Base-by-base conservation (phyloP, 305 asterid genomes). In the Coffea humblotiana region DNA sequence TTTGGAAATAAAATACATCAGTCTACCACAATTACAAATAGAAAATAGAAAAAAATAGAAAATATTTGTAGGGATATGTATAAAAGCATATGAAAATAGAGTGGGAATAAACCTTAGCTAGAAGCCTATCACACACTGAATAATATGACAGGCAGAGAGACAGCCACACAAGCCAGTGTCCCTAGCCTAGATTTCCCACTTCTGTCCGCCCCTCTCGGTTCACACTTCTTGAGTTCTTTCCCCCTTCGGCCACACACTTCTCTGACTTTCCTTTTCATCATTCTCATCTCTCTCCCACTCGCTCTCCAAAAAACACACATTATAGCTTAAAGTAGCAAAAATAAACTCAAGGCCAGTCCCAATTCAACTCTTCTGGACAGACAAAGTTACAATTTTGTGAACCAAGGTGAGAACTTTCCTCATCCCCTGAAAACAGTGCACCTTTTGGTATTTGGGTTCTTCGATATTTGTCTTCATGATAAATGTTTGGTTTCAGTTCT, bases 71-170 rank as follows among this genome's bases (percentile, higher is more conserved):
- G 6, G 21, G 29, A 49, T 14, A 51, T 25, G 29, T n/a, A 21
- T 6, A 40, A 40, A 61, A 71, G 37, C 43, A n/a, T 66, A 69
- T 35, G 70, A 71, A 75, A 76, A 61, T 63, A 14, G 19, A 16
- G n/a, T 25, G 72, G 29, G 45, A 51, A 27, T 21, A n/a, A 84
- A 79, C 84, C 81, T 83, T 77, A 83, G 74, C 88, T 84, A 71
- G 70, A 80, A 90, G 87, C 91, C 96, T 90, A 90, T 90, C 96
- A 82, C 86, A 86, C 90, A 87, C 27, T 63, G 77, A 81, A 82
- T 69, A 85, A 25, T 80, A 86, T 82, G 88, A 84, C 83, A 84
- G 91, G 90, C 64, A 75, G 64, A 86, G 87, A 83, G 79, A 82
- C 81, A 75, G 90, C 92, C 95, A 90, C 93, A 89, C 91, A 88